A percentile compares a stretch with the other conserved stretches of the same genome.
phyloP scores from a whole-genome alignment of 2,329 filamentous ascomycete species.

The Sporothrix schenckii region DNA sequence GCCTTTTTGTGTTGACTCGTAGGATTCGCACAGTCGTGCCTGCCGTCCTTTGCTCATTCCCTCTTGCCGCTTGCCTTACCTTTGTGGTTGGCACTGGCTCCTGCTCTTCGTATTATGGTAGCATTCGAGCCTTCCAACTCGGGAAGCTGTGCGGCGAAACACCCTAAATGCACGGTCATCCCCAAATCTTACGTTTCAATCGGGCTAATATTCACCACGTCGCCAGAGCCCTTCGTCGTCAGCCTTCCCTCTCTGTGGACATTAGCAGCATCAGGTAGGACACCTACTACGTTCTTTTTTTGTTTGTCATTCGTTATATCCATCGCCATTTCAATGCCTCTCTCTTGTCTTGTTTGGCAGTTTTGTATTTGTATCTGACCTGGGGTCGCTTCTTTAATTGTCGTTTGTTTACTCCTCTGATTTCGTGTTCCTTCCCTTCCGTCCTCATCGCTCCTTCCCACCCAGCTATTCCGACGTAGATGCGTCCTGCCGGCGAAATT shows the following conservation, averaged over 20 bases:
- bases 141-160: not conserved
- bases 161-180: not conserved
- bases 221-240: not conserved
- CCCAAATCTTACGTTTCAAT: constrained; percentile 16
- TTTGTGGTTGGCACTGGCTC: too few species aligned
- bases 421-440: not conserved
- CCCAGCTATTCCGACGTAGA: not conserved
- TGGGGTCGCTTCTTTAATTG: not conserved
- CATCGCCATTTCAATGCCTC: not conserved
- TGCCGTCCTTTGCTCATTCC: not conserved
- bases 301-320: not conserved
- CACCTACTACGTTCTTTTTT: not conserved
- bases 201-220: constrained; percentile 5
- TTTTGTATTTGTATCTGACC: not conserved
- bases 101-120: too few species aligned
- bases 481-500: not conserved
- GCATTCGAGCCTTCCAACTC: not conserved
- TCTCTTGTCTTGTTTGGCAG: not conserved
- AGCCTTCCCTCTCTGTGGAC: not conserved
- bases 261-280: not conserved
- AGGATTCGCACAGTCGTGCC: too few species aligned
- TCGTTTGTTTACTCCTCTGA: not conserved
- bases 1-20: too few species aligned
- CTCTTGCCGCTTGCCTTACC: not conserved
- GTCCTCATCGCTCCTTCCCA: constrained; percentile 1